phyloP scores from a whole-genome alignment of 2,329 filamentous ascomycete genomes.

The Orbilia brochopaga region DNA sequence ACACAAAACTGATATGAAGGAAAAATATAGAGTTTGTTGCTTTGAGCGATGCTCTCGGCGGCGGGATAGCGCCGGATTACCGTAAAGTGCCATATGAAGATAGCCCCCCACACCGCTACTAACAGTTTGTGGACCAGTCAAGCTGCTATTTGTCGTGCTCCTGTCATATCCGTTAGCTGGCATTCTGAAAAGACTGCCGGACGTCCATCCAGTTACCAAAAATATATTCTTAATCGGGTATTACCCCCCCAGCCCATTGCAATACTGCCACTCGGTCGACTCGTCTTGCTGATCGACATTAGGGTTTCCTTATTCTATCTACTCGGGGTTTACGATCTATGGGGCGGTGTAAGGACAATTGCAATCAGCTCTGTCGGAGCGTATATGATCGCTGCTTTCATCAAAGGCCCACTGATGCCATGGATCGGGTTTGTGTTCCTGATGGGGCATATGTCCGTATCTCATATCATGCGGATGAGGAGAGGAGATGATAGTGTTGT shows the following conservation, averaged over 20 bases:
- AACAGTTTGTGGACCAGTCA: constrained; percentile 67
- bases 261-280: constrained; percentile 6
- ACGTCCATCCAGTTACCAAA: constrained; percentile 80
- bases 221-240: constrained; percentile 85
- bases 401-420: constrained; percentile 92
- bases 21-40: constrained; percentile 28
- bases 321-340: constrained; percentile 89
- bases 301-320: constrained; percentile 88
- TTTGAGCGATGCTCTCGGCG: constrained; percentile 20
- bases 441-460: constrained; percentile 94
- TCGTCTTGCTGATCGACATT: constrained; percentile 3
- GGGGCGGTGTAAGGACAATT: constrained; percentile 80
- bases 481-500: constrained; percentile 69
- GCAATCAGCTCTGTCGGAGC: constrained; percentile 77
- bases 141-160: constrained; percentile 88
- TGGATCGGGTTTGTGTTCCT: constrained; percentile 93
- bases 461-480: constrained; percentile 81
- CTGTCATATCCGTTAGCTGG: constrained; percentile 90
- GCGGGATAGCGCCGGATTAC: constrained; percentile 38
- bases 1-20: constrained; percentile 6
- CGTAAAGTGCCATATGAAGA: constrained; percentile 11
- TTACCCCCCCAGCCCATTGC: constrained; percentile 43
- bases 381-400: constrained; percentile 81
- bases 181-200: constrained; percentile 86
- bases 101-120: neutral